phyloP scores from a whole-genome alignment of 2,329 filamentous ascomycete species.

The Dactylellina leptospora region DNA sequence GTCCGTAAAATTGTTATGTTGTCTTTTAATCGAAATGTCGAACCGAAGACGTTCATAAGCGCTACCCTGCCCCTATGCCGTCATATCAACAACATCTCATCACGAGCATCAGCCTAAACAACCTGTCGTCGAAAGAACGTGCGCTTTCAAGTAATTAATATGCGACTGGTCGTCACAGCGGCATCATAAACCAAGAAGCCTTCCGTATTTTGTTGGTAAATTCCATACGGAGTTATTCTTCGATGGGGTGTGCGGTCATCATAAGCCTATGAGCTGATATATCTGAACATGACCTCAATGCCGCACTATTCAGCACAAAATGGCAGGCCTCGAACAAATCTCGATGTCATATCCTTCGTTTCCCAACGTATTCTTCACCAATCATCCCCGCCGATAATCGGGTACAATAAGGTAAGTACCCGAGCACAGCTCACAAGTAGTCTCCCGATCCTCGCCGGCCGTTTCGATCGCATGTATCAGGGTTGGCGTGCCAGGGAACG shows the following conservation, averaged over 20 bases:
- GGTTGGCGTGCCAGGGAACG: too few species aligned
- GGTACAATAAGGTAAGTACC: conserved; percentile 1
- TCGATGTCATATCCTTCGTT: neutral
- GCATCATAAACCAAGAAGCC: conserved; percentile 9
- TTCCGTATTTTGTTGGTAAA: too few species aligned
- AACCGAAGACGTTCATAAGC: neutral
- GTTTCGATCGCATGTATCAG: too few species aligned
- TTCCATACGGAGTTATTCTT: too few species aligned
- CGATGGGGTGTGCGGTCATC: too few species aligned
- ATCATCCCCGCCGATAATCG: neutral
- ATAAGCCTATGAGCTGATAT: too few species aligned
- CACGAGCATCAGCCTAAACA: neutral
- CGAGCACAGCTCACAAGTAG: too few species aligned
- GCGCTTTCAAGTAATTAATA: neutral
- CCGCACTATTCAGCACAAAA: neutral
- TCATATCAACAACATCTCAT: conserved; percentile 5
- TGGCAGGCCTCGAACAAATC: neutral
- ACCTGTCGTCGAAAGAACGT: conserved; percentile 4
- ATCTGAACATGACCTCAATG: too few species aligned
- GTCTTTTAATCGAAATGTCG: neutral
- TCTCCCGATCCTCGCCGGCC: too few species aligned
- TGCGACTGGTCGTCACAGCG: conserved; percentile 3
- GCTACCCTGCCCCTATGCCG: neutral
- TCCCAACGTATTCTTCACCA: neutral
- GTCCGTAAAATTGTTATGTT: neutral